Conservation (phyloP, 2,329 filamentous ascomycete species). For the Fusarium burgessii region DNA sequence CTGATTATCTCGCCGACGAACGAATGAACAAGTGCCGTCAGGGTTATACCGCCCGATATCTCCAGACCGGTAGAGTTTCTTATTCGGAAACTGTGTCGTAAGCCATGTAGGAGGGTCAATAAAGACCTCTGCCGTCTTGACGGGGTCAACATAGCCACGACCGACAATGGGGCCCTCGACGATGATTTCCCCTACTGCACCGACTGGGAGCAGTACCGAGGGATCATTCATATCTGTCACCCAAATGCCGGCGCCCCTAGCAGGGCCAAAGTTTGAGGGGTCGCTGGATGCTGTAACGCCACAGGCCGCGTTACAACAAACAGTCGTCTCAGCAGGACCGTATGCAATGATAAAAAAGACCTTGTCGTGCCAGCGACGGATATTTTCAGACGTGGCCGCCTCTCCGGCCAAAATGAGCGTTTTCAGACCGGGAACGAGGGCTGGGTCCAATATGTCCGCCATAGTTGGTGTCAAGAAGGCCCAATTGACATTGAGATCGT, state of each 20-base stretch:
- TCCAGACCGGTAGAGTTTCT: background rate
- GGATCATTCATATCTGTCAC: background rate
- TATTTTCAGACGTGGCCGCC: background rate
- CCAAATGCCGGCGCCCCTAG: background rate
- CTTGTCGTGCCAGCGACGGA: background rate
- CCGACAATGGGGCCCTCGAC: background rate
- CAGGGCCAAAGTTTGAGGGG: background rate
- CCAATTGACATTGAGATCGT: background rate
- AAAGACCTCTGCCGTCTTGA: background rate
- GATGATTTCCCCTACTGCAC: background rate
- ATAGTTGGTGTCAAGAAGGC: slow-evolving; percentile 17
- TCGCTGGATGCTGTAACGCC: background rate
- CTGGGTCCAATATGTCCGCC: slow-evolving; percentile 6
- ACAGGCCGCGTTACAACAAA: background rate
- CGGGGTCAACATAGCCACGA: background rate
- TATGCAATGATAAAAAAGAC: background rate
- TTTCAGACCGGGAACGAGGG: background rate
- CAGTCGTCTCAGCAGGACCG: background rate
- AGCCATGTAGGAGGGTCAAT: background rate
- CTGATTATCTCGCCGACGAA: slow-evolving; percentile 46
- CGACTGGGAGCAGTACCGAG: background rate
- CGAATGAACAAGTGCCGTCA: slow-evolving; percentile 7
- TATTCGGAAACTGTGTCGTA: slow-evolving; percentile 29
- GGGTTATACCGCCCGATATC: background rate
- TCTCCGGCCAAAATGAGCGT: background rate